Evolutionary conservation across 2,329 filamentous ascomycete species (phyloP), one percentile per base, ranked within the genome.

Genomic region (Pseudocercospora cruenta): DNA sequence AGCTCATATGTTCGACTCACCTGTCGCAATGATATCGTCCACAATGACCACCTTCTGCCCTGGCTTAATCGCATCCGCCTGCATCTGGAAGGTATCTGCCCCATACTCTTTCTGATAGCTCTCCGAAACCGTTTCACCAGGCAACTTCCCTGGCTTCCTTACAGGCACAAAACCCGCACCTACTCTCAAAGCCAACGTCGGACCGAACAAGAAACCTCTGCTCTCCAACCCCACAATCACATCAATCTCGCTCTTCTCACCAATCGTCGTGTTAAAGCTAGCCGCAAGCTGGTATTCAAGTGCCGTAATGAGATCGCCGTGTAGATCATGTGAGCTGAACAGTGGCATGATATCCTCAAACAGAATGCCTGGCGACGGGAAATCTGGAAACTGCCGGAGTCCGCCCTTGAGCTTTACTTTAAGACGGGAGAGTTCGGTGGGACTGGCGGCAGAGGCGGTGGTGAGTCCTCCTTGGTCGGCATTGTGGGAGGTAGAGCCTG

Each of bases 291-390:
- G 90, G 69, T 97, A 85, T 81, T 96, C 91, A 73, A 98, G 90
- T 58, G 93, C 92, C 75, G 89, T 87, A 78, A 97, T 84, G 66
- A 99, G 90, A 63, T 88, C 86, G 72, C 87, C 84, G 82, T 97
- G 94, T 68, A 91, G 85, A 60, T 80, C 77, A 63, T 90, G 88
- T 77, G 93, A 86, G 78, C 92, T 89, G 84, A 99, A 98, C 78
- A 98, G 90, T 68, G 95, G 95, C 80, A 99, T 90, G 82, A 99
- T 98, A 79, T 99, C 95, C 83, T 97, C 93, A 82, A 99, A 99
- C 76, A 96, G 86, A 78, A 99, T 94, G 79, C 95, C 94, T 54
- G 91, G 89, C 71, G 91, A 90, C 66, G 94, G 94, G 83, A 97
- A 98, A 85, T 98, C 93, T 76, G 89, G 88, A 83, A 93, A 96